phyloP scores from a whole-genome alignment of 1,139 yeast genomes.

The Nakaseomyces glabratus region DNA sequence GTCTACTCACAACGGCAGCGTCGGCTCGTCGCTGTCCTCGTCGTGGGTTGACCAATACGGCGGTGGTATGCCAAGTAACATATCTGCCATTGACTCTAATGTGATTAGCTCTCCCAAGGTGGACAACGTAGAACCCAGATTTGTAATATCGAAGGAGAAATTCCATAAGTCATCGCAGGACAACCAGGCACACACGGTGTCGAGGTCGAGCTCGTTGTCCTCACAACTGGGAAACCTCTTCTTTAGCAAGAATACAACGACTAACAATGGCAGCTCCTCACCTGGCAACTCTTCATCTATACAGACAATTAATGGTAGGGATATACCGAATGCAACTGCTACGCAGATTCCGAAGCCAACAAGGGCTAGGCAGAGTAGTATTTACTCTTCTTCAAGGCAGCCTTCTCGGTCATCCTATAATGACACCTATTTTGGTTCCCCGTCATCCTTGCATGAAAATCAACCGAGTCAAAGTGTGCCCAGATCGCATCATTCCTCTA shows the following conservation, averaged over 20 bases:
- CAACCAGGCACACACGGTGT: slow-evolving; percentile 31
- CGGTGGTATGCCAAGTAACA: slow-evolving; percentile 45
- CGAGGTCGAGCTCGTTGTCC: slow-evolving; percentile 45
- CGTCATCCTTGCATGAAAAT: slow-evolving; percentile 21
- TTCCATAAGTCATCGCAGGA: slow-evolving; percentile 44
- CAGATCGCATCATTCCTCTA: slow-evolving; percentile 51
- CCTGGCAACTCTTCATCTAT: slow-evolving; percentile 7
- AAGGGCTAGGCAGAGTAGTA: slow-evolving; percentile 29
- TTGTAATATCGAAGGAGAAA: slow-evolving; percentile 63
- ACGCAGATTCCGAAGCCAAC: slow-evolving; percentile 30
- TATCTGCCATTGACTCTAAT: slow-evolving; percentile 43
- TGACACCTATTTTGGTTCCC: slow-evolving; percentile 25
- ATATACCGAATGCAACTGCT: slow-evolving; percentile 12
- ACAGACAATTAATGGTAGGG: slow-evolving; percentile 5
- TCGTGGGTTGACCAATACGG: slow-evolving; percentile 30
- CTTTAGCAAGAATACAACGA: slow-evolving; percentile 31
- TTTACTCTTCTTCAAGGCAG: slow-evolving; percentile 29
- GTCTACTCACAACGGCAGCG: slow-evolving; percentile 12
- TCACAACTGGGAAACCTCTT: slow-evolving; percentile 35
- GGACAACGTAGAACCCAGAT: slow-evolving; percentile 56
- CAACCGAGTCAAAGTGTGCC: slow-evolving; percentile 23
- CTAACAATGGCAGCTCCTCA: slow-evolving; percentile 10
- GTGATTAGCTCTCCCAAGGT: slow-evolving; percentile 66
- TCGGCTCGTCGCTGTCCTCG: slow-evolving; percentile 24
- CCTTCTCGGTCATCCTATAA: slow-evolving; percentile 24